phyloP scores from a whole-genome alignment of 2,329 filamentous ascomycete genomes.

The Sclerotinia subarctica region DNA sequence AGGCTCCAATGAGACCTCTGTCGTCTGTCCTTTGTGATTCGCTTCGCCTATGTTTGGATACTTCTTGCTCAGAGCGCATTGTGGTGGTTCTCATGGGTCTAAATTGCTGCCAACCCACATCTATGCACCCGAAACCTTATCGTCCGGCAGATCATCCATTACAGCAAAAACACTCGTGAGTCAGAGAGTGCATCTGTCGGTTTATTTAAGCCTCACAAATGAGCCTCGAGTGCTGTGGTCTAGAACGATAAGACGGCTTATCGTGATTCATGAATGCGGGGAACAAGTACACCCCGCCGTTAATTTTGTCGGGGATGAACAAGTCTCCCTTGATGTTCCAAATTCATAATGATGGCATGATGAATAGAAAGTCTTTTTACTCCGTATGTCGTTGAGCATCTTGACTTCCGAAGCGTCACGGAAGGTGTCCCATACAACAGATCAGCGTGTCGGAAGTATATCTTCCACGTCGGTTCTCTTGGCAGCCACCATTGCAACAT shows the following conservation, averaged over 20 bases:
- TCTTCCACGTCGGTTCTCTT: neutral
- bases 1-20: neutral
- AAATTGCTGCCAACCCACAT: neutral
- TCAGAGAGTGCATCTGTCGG: constrained; percentile 59
- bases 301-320: neutral
- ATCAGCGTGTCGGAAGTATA: neutral
- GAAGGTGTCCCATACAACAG: neutral
- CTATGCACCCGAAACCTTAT: constrained; percentile 15
- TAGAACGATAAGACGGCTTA: constrained; percentile 14
- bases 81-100: neutral
- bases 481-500: neutral
- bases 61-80: neutral
- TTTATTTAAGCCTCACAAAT: neutral
- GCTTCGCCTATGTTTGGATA: neutral
- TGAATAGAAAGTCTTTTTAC: neutral
- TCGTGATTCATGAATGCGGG: constrained; percentile 14
- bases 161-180: constrained; percentile 62
- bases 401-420: neutral
- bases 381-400: neutral
- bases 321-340: neutral
- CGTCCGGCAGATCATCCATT: constrained; percentile 39
- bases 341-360: neutral
- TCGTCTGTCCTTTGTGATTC: neutral
- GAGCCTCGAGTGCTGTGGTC: neutral
- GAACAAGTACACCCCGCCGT: constrained; percentile 2